These are phyloP conservation scores for Serpula lacrymans DNA, from an alignment of 768 basidiomycete genomes.

Conservation along the genomic window DNA sequence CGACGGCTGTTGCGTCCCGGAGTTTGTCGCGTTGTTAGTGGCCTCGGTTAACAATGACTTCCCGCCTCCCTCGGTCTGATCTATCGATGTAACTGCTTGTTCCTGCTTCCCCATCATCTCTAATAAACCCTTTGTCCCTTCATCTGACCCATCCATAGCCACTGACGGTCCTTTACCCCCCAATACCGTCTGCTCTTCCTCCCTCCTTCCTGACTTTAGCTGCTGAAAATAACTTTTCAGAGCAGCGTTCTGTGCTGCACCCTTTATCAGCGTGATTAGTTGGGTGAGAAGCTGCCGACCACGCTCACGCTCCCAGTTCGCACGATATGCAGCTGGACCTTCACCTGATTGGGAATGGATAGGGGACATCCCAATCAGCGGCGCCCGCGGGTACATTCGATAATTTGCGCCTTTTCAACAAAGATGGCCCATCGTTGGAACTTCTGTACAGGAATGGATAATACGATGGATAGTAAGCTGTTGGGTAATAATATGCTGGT, in stretches of 20 bases:
- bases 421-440: slow-evolving; percentile 12
- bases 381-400: slow-evolving; percentile 75
- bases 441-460: background rate
- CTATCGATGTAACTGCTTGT: slow-evolving; percentile 28
- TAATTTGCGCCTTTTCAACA: slow-evolving; percentile 60
- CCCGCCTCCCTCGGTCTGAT: slow-evolving; percentile 22
- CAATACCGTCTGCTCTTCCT: slow-evolving; percentile 8
- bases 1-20: slow-evolving; percentile 14
- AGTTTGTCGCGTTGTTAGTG: no score
- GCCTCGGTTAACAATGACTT: no score
- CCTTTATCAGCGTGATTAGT: slow-evolving; percentile 56
- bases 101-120: slow-evolving; percentile 28
- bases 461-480: slow-evolving; percentile 3
- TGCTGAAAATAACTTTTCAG: slow-evolving; percentile 44
- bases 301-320: slow-evolving; percentile 64
- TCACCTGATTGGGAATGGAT: slow-evolving; percentile 69
- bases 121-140: no score
- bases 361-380: slow-evolving; percentile 79
- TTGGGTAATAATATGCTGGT: slow-evolving; percentile 18
- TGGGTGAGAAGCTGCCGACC: slow-evolving; percentile 60
- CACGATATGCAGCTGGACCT: slow-evolving; percentile 61
- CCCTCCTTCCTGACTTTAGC: slow-evolving; percentile 10
- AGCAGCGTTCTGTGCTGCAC: slow-evolving; percentile 59
- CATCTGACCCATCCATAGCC: no score
- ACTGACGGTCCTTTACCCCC: slow-evolving; percentile 1